Percentiles rank a stretch among this genome's conserved stretches.
Conservation (phyloP, 1,139 yeast species). For the Maudiozyma humilis region DNA sequence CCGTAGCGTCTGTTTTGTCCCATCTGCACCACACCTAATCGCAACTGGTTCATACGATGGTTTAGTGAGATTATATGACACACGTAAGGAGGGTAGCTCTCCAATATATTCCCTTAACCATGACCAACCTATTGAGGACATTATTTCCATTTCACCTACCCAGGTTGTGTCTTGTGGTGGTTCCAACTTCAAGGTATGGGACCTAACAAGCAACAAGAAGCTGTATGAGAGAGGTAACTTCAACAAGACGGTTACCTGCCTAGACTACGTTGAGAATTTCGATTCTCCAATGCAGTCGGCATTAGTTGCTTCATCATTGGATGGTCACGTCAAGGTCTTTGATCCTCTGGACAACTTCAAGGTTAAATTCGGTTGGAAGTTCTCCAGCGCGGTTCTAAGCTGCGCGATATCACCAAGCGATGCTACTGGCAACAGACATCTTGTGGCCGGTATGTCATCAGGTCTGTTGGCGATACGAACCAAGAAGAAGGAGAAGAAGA, state of each 20-base stretch:
- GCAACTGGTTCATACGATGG: constrained; percentile 97
- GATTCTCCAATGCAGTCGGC: constrained; percentile 58
- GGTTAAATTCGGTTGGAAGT: constrained; percentile 95
- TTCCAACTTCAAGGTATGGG: constrained; percentile 84
- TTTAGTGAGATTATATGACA: constrained; percentile 73
- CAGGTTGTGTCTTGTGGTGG: constrained; percentile 83
- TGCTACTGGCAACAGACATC: constrained; percentile 48
- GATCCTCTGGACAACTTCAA: constrained; percentile 76
- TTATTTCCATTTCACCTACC: constrained; percentile 73
- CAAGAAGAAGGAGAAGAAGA: constrained; percentile 60
- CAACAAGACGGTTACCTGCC: constrained; percentile 85
- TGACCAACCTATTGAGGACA: constrained; percentile 78
- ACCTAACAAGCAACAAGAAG: constrained; percentile 58
- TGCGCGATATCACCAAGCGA: constrained; percentile 84
- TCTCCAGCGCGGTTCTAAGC: constrained; percentile 83
- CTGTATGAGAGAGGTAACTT: constrained; percentile 46
- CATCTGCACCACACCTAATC: constrained; percentile 49
- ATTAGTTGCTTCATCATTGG: constrained; percentile 83
- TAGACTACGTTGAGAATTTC: constrained; percentile 41
- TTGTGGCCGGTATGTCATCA: constrained; percentile 88
- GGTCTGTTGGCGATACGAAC: constrained; percentile 87
- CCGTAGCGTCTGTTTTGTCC: constrained; percentile 72
- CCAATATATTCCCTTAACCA: constrained; percentile 45
- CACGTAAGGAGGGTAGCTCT: constrained; percentile 46
- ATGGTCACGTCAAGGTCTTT: constrained; percentile 93